Conservation (phyloP, 805 yeast genomes). For the Yarrowia hollandica region DNA sequence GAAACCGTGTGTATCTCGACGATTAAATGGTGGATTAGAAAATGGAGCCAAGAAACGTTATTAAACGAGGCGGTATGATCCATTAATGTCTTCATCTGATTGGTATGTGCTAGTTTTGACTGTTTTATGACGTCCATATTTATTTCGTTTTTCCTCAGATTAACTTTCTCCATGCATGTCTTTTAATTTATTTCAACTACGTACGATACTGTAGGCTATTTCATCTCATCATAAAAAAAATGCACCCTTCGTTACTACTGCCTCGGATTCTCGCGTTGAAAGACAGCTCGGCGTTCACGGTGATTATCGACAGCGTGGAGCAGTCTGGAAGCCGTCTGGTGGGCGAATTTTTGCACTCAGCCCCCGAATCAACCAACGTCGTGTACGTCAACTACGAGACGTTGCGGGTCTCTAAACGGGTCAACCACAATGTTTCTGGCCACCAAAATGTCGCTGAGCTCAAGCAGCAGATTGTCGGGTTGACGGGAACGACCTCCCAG, state of each 20-base stretch:
- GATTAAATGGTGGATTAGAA: too few species aligned
- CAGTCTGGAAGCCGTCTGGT: conserved; percentile 65
- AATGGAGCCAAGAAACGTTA: too few species aligned
- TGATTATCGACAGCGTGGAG: conserved; percentile 65
- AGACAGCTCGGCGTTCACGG: conserved; percentile 72
- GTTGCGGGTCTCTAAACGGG: conserved; percentile 39
- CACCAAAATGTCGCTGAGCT: conserved; percentile 29
- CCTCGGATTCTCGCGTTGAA: conserved; percentile 66
- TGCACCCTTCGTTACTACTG: conserved; percentile 44
- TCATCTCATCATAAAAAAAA: too few species aligned
- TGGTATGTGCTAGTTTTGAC: too few species aligned
- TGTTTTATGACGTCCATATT: too few species aligned
- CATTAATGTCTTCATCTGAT: too few species aligned
- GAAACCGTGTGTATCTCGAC: too few species aligned
- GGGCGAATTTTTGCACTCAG: conserved; percentile 55
- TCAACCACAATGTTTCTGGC: conserved; percentile 36
- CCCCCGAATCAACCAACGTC: conserved; percentile 43
- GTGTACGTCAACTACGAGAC: conserved; percentile 73
- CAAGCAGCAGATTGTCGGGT: conserved; percentile 36
- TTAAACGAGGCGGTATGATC: too few species aligned
- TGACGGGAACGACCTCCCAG: conserved; percentile 30
- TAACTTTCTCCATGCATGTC: background rate
- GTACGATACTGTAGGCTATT: too few species aligned
- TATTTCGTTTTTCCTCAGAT: background rate
- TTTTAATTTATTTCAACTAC: background rate